Conservation (phyloP, 83 land plant genomes). For the Picea abies region DNA sequence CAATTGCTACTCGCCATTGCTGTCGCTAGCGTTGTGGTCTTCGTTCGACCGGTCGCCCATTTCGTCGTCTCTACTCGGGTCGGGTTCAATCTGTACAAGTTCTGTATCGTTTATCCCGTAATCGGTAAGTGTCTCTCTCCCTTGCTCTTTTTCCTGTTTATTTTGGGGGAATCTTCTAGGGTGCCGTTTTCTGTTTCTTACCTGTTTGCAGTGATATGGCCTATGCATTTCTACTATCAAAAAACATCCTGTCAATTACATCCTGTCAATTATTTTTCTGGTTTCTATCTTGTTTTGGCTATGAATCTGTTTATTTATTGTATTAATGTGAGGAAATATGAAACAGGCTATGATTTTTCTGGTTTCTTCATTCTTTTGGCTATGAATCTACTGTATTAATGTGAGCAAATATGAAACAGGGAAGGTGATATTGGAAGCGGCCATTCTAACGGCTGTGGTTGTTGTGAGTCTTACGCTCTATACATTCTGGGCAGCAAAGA, state of each 20-base stretch:
- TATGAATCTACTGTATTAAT: too few species aligned
- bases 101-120: constrained; percentile 6
- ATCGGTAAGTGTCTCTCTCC: constrained; percentile 23
- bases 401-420: constrained; percentile 37
- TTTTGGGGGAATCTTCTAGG: constrained; percentile 8
- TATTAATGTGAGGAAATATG: too few species aligned
- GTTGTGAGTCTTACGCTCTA: constrained; percentile 72
- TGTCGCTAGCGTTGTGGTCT: constrained; percentile 49
- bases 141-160: constrained; percentile 9
- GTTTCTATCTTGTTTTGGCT: too few species aligned
- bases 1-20: constrained; percentile 53
- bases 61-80: constrained; percentile 43
- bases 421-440: constrained; percentile 75
- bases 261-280: constrained; percentile 19
- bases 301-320: too few species aligned
- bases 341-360: too few species aligned
- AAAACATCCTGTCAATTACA: constrained; percentile 71
- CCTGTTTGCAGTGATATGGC: constrained; percentile 43
- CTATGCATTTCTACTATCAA: constrained; percentile 67
- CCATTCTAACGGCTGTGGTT: constrained; percentile 66
- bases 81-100: constrained; percentile 40
- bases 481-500: constrained; percentile 90
- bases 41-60: constrained; percentile 37
- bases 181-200: background rate
- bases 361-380: too few species aligned